These are phyloP conservation scores for Boletus huronensis DNA, from an alignment of 768 basidiomycete genomes.

Conservation along the genomic window DNA sequence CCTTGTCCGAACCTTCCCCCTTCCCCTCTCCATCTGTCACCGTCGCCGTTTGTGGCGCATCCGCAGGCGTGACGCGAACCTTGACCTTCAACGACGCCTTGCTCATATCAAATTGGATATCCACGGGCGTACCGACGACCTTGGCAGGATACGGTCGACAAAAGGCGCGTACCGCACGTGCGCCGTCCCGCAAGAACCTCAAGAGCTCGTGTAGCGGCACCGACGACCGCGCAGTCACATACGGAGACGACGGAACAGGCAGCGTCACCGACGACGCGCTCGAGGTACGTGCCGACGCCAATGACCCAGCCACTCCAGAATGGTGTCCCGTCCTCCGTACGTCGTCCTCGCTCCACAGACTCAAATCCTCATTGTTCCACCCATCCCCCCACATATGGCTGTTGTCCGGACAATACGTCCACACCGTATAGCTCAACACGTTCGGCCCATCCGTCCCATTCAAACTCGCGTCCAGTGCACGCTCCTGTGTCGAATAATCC, in stretches of 20 bases:
- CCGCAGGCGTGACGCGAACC: conserved; percentile 59
- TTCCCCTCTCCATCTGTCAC: background rate
- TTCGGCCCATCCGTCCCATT: conserved; percentile 77
- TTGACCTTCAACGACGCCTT: conserved; percentile 68
- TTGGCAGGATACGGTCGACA: conserved; percentile 78
- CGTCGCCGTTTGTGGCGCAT: conserved; percentile 33
- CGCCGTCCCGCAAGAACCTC: conserved; percentile 79
- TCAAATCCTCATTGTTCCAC: conserved; percentile 96
- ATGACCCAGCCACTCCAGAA: background rate
- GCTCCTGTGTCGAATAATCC: conserved; percentile 74
- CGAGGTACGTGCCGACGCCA: conserved; percentile 15
- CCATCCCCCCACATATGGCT: conserved; percentile 89
- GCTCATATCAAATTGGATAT: conserved; percentile 73
- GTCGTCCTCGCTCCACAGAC: conserved; percentile 83
- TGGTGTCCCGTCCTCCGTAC: conserved; percentile 18
- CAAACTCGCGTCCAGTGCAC: conserved; percentile 82
- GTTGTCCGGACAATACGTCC: conserved; percentile 86
- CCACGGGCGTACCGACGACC: conserved; percentile 61
- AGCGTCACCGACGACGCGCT: conserved; percentile 21
- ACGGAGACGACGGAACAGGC: conserved; percentile 16
- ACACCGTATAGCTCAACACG: conserved; percentile 74
- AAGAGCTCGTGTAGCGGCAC: conserved; percentile 20
- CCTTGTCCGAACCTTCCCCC: background rate
- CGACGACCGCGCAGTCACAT: background rate
- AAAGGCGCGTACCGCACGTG: conserved; percentile 82